A percentile compares a stretch with the other conserved stretches of the same genome.
Evolutionary conservation across 345 rosid species (phyloP).

Genomic region (Hypericum androsaemum): DNA sequence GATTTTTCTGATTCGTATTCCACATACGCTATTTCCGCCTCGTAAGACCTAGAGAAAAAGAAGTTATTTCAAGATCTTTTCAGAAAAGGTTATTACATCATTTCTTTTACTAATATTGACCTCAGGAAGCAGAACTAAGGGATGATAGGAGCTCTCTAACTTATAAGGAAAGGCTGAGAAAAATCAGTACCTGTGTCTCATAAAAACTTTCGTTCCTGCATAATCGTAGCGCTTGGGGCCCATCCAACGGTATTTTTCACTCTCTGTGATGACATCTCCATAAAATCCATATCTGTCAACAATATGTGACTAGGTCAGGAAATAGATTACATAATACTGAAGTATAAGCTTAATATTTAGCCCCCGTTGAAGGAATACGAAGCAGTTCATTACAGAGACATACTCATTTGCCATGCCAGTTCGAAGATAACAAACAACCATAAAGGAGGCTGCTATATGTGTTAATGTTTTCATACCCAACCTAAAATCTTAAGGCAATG

Average conservation of each 20-base stretch:
- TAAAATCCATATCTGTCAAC: conserved; percentile 76
- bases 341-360: too few species aligned
- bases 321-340: not conserved
- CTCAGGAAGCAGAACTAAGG: not conserved
- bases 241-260: conserved; percentile 97
- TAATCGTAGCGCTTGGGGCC: conserved; percentile 94
- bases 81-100: not conserved
- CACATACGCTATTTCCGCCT: conserved; percentile 72
- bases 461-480: too few species aligned
- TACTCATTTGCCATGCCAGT: too few species aligned
- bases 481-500: too few species aligned
- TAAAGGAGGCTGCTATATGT: too few species aligned
- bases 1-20: conserved; percentile 43
- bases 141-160: not conserved
- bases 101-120: not conserved
- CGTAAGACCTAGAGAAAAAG: conserved; percentile 49
- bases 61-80: conserved; percentile 1
- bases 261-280: conserved; percentile 89
- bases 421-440: too few species aligned
- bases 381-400: too few species aligned
- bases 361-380: too few species aligned
- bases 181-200: conserved; percentile 59
- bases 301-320: conserved; percentile 6
- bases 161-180: not conserved
- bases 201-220: conserved; percentile 86